phyloP scores from a whole-genome alignment of 2,329 filamentous ascomycete species.

The Trichoderma aggressivum region DNA sequence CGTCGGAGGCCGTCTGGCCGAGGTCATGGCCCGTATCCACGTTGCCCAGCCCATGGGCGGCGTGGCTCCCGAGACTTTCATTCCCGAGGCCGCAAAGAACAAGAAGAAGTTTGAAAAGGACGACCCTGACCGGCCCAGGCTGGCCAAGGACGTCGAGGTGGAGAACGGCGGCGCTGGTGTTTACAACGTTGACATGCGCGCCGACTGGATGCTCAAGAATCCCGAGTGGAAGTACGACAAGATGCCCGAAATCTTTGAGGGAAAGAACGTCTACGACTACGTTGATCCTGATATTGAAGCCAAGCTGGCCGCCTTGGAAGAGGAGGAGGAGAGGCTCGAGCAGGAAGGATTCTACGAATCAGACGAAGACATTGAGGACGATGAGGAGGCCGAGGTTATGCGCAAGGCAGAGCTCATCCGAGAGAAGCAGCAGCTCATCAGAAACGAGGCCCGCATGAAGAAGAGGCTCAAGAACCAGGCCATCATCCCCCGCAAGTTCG shows the following conservation, averaged over 20 bases:
- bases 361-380: conserved; percentile 77
- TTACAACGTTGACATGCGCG: conserved; percentile 87
- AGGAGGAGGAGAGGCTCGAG: conserved; percentile 90
- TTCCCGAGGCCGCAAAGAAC: conserved; percentile 78
- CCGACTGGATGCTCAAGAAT: conserved; percentile 83
- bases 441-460: conserved; percentile 91
- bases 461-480: conserved; percentile 97
- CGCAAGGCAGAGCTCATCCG: conserved; percentile 94
- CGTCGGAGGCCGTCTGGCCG: conserved; percentile 76
- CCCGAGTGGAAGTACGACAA: conserved; percentile 95
- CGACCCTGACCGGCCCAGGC: conserved; percentile 76
- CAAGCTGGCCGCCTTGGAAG: conserved; percentile 87
- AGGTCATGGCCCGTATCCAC: conserved; percentile 91
- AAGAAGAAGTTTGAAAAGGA: conserved; percentile 86
- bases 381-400: conserved; percentile 80
- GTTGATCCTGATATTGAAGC: conserved; percentile 94
- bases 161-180: conserved; percentile 94
- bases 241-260: conserved; percentile 89
- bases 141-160: conserved; percentile 84
- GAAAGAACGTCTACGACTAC: conserved; percentile 97
- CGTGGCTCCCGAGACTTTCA: conserved; percentile 73
- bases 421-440: conserved; percentile 88
- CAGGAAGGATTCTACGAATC: conserved; percentile 92
- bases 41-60: conserved; percentile 91
- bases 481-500: conserved; percentile 78